Conservation (phyloP, 495 filamentous ascomycete species). For the Penicillium taxi region DNA sequence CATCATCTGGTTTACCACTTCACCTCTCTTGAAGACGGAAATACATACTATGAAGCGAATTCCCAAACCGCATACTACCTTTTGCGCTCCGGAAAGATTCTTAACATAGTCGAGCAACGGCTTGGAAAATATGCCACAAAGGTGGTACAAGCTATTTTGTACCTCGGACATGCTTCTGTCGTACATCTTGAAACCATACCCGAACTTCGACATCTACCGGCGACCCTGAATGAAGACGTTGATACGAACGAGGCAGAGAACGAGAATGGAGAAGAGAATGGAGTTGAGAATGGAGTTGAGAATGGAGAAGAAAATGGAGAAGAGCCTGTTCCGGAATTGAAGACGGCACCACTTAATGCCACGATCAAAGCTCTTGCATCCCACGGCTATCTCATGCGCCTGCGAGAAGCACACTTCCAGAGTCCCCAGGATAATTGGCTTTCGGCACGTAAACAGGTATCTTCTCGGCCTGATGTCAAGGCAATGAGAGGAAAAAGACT, state of each 20-base stretch:
- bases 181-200: constrained; percentile 52
- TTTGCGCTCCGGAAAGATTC: constrained; percentile 71
- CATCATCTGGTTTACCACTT: constrained; percentile 77
- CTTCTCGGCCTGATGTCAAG: constrained; percentile 31
- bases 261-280: constrained; percentile 32
- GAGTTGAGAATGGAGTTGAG: constrained; percentile 20
- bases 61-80: constrained; percentile 67
- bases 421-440: constrained; percentile 43
- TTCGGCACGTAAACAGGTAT: constrained; percentile 38
- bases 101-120: constrained; percentile 60
- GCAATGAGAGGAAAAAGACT: constrained; percentile 50
- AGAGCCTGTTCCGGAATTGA: constrained; percentile 6
- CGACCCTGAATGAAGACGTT: too few relatives aligned
- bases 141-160: constrained; percentile 64
- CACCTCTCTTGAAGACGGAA: constrained; percentile 50
- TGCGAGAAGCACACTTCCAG: constrained; percentile 44
- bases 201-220: constrained; percentile 20
- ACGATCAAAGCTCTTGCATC: constrained; percentile 40
- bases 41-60: constrained; percentile 75
- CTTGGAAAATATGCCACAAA: constrained; percentile 62
- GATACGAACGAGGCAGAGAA: too few relatives aligned
- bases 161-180: constrained; percentile 69
- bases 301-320: constrained; percentile 16
- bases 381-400: constrained; percentile 42
- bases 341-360: constrained; percentile 31